Percentiles rank a stretch among this genome's conserved stretches.
Conservation (phyloP, 1,139 yeast species). For the Meyerozyma smithsonii region DNA sequence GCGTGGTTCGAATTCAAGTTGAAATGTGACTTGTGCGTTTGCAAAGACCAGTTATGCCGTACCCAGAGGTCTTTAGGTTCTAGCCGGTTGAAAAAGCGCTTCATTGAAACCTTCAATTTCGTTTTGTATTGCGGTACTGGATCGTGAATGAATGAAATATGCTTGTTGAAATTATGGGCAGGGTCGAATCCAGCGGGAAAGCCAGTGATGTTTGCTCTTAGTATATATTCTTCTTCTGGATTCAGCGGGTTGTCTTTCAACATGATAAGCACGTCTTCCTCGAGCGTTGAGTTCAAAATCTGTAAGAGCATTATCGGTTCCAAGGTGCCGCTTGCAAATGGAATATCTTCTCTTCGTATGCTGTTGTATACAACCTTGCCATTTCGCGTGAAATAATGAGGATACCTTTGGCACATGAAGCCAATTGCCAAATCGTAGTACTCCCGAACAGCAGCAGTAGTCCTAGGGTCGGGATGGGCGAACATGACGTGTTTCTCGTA, state of each 20-base stretch:
- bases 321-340: conserved; percentile 13
- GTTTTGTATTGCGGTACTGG: conserved; percentile 40
- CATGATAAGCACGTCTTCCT: conserved; percentile 37
- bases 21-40: conserved; percentile 27
- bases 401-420: conserved; percentile 29
- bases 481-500: conserved; percentile 21
- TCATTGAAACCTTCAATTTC: conserved; percentile 33
- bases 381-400: conserved; percentile 23
- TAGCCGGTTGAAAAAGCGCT: conserved; percentile 33
- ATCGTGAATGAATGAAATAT: conserved; percentile 34
- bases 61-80: conserved; percentile 37
- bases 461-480: conserved; percentile 15
- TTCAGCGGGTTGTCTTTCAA: conserved; percentile 32
- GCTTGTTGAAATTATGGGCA: conserved; percentile 25
- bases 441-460: conserved; percentile 27
- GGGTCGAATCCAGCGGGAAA: conserved; percentile 45
- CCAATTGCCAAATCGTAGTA: conserved; percentile 25
- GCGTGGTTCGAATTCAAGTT: conserved; percentile 30
- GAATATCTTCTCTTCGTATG: conserved; percentile 27
- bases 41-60: conserved; percentile 40
- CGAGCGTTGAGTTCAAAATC: conserved; percentile 26
- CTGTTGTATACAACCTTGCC: conserved; percentile 17
- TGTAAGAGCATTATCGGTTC: conserved; percentile 19
- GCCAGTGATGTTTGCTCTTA: conserved; percentile 33
- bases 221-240: conserved; percentile 30